phyloP scores from a whole-genome alignment of 441 rosid species.

The Breynia disticha region DNA sequence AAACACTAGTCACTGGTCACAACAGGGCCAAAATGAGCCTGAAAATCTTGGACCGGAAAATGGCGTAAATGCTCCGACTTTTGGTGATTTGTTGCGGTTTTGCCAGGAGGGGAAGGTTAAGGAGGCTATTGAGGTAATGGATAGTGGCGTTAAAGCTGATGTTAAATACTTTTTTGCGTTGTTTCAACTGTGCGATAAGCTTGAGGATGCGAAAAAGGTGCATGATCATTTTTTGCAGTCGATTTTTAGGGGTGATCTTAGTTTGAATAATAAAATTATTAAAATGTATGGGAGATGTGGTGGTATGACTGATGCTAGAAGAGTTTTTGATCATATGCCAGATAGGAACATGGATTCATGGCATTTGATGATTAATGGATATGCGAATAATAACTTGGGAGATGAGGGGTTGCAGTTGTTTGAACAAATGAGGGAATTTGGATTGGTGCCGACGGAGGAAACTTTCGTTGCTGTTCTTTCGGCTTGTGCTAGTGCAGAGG shows the following conservation, averaged over 20 bases:
- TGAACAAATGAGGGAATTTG: conserved; percentile 54
- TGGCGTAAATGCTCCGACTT: conserved; percentile 20
- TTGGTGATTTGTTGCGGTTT: conserved; percentile 36
- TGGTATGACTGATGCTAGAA: conserved; percentile 64
- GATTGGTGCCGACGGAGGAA: conserved; percentile 52
- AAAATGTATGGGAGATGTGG: conserved; percentile 64
- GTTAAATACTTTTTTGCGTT: conserved; percentile 40
- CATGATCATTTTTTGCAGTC: conserved; percentile 79
- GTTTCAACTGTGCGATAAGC: conserved; percentile 44
- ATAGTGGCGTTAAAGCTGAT: conserved; percentile 61
- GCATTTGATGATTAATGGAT: conserved; percentile 76
- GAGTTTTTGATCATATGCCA: conserved; percentile 82
- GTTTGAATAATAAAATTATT: conserved; percentile 51
- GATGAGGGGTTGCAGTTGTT: conserved; percentile 82
- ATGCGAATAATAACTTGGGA: conserved; percentile 62
- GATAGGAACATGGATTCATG: conserved; percentile 69
- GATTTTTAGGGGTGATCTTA: conserved; percentile 46
- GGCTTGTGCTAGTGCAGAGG: conserved; percentile 68
- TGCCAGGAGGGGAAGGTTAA: conserved; percentile 57
- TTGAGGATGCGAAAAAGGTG: conserved; percentile 80
- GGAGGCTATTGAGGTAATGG: conserved; percentile 69
- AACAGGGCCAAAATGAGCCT: conserved; percentile 14
- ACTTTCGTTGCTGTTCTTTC: conserved; percentile 65
- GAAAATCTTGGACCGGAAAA: conserved; percentile 5
- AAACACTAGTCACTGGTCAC: conserved; percentile 22